These are phyloP conservation scores for Bretschneidera sinensis DNA, from an alignment of 345 rosid genomes.

Conservation along the genomic window DNA sequence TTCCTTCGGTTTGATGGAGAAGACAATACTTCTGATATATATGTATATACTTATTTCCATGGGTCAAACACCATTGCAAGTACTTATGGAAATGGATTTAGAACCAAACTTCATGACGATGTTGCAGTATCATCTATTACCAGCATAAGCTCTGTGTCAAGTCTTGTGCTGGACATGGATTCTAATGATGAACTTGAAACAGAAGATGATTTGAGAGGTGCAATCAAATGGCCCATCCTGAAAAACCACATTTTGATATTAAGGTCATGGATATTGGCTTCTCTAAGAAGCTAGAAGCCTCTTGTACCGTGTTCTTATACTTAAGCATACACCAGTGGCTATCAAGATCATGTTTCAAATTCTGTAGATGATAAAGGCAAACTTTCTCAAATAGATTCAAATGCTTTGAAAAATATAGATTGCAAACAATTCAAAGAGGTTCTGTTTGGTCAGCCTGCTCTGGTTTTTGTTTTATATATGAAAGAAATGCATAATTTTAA, in stretches of 20 bases:
- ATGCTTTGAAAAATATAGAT: conserved; percentile 2
- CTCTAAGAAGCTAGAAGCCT: conserved; percentile 7
- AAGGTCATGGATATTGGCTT: conserved; percentile 7
- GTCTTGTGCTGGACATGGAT: conserved; percentile 10
- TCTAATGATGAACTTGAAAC: conserved; percentile 11
- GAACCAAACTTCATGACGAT: conserved; percentile 7
- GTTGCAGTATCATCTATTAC: conserved; percentile 16
- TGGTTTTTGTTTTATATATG: too few species aligned
- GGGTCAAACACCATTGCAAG: conserved; percentile 5
- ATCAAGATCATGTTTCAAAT: background rate
- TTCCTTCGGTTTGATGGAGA: conserved; percentile 6
- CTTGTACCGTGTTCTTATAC: background rate
- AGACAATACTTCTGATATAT: background rate
- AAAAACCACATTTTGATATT: conserved; percentile 1
- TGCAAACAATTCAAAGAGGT: conserved; percentile 5
- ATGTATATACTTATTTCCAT: conserved; percentile 6
- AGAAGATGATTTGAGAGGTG: conserved; percentile 4
- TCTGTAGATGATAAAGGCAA: conserved; percentile 1
- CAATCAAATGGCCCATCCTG: background rate
- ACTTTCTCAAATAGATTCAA: conserved; percentile 5
- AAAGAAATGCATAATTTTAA: too few species aligned
- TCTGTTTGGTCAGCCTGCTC: conserved; percentile 1
- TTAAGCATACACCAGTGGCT: background rate
- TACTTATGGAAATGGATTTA: conserved; percentile 8
- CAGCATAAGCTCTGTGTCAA: conserved; percentile 7